Evolutionary conservation across 2,329 filamentous ascomycete species (phyloP), one percentile per base, ranked within the genome.

Genomic region (Aspergillus brunneoviolaceus): DNA sequence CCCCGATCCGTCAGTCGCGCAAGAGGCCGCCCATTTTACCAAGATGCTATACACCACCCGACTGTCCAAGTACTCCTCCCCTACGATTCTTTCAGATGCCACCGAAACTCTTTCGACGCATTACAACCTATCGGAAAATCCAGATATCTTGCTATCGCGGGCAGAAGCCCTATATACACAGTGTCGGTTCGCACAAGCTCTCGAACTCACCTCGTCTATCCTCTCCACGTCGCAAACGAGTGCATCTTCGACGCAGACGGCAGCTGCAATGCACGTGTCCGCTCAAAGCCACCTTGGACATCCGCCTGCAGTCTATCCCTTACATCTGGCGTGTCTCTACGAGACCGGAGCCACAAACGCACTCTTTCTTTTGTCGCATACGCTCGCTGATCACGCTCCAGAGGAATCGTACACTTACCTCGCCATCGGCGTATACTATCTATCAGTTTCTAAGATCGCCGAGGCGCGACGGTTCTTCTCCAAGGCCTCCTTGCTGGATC

Each of bases 401-500:
- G 89, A 95, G 60, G 92, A 98, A 75, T 89, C 95, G 0, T 92
- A 90, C 74, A 90, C 93, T 1, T 99, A 95, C 88, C 85, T 99
- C 27, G 95, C 95, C 0, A 94, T 99, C 11, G 95, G 92, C 11
- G 89, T 93, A 31, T 99, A 98, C 80, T 99, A 99, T 76, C 88
- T 98, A 64, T 84, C 89, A 16, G 96, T 93, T 56, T 86, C 87
- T 67, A 93, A 92, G 70, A 92, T 99, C 60, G 90, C 95, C 3
- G 95, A 99, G 77, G 93, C 96, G 10, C 87, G 95, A 11, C 87
- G 94, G 45, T 99, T 95, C 80, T 99, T 99, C 76, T 96, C 91
- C 70, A 99, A 99, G 77, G 91, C 96, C 4, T 96, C 91, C 65
- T 90, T 98, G 81, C 94, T 99, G 88, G 93, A 99, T 72, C 91